Conservation (phyloP, 2,329 filamentous ascomycete species). For the Byssothecium circinans region DNA sequence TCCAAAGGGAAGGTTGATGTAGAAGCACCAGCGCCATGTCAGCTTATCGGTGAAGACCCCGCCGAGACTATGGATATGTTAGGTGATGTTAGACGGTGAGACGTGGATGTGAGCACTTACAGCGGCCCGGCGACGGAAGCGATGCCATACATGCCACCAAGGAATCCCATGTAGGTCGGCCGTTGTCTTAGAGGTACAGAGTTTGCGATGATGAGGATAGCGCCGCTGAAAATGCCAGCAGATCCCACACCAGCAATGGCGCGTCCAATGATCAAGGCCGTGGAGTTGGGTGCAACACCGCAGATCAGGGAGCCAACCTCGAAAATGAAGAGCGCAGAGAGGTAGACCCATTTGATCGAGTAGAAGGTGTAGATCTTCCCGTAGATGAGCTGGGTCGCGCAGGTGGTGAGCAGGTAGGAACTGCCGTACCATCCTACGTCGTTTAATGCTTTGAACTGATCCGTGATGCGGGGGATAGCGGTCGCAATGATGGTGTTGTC, state of each 20-base stretch:
- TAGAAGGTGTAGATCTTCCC: constrained; percentile 52
- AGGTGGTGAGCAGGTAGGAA: constrained; percentile 47
- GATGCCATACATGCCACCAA: constrained; percentile 55
- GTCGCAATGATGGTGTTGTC: constrained; percentile 55
- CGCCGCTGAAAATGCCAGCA: constrained; percentile 55
- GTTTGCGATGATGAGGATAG: constrained; percentile 50
- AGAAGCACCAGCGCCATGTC: constrained; percentile 52
- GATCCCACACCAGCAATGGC: constrained; percentile 55
- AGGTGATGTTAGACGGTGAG: too few relatives aligned
- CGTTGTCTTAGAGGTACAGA: constrained; percentile 50
- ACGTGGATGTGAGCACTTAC: too few relatives aligned
- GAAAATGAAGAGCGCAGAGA: constrained; percentile 51
- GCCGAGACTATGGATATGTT: constrained; percentile 44
- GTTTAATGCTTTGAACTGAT: constrained; percentile 50
- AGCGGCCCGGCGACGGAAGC: constrained; percentile 53
- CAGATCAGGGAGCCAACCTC: constrained; percentile 57
- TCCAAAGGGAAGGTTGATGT: constrained; percentile 55
- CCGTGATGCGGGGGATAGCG: constrained; percentile 53
- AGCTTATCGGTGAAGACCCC: constrained; percentile 51
- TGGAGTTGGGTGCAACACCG: constrained; percentile 53
- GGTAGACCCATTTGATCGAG: constrained; percentile 51
- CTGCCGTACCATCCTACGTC: constrained; percentile 52
- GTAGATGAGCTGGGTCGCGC: constrained; percentile 44
- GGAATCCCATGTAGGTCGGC: constrained; percentile 53
- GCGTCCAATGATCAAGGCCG: constrained; percentile 55